These are phyloP conservation scores for Fusarium robinianum DNA, from an alignment of 2,329 filamentous ascomycete species.

Conservation along the genomic window DNA sequence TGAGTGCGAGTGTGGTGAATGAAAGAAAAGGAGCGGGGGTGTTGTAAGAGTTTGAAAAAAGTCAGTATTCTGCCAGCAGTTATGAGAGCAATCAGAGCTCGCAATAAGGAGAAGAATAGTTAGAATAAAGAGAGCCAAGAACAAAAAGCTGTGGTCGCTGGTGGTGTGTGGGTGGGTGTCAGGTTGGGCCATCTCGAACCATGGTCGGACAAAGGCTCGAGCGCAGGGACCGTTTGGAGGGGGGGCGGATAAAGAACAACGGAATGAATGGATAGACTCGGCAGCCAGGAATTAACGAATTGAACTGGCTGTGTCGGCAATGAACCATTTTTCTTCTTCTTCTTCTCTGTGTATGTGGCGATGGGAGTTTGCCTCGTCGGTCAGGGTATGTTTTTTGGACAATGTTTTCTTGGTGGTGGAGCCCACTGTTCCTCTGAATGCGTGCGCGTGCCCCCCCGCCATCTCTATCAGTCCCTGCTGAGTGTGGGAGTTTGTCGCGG, in stretches of 20 bases:
- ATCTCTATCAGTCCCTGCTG: constrained; percentile 33
- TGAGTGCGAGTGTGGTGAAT: constrained; percentile 3
- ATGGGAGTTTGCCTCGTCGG: constrained; percentile 25
- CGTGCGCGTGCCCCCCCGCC: constrained; percentile 28
- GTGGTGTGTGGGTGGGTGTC: constrained; percentile 6
- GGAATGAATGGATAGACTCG: constrained; percentile 12
- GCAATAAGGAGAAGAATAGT: too few relatives aligned
- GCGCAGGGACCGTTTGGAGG: constrained; percentile 13
- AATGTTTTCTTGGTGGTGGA: constrained; percentile 29
- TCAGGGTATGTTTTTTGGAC: constrained; percentile 22
- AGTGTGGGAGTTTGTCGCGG: constrained; percentile 24
- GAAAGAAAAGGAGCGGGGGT: not conserved
- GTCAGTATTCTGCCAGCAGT: too few relatives aligned
- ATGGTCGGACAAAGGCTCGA: constrained; percentile 33
- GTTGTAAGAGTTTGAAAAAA: too few relatives aligned
- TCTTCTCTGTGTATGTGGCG: too few relatives aligned
- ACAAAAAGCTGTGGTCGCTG: constrained; percentile 11
- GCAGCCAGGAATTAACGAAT: constrained; percentile 24
- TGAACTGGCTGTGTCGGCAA: constrained; percentile 25
- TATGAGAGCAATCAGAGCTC: too few relatives aligned
- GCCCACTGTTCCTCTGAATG: constrained; percentile 28
- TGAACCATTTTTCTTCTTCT: constrained; percentile 8
- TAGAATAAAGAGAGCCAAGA: constrained; percentile 15
- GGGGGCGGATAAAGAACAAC: constrained; percentile 26
- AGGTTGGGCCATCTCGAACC: constrained; percentile 16